phyloP scores from a whole-genome alignment of 495 filamentous ascomycete genomes.

The Terfezia claveryi region DNA sequence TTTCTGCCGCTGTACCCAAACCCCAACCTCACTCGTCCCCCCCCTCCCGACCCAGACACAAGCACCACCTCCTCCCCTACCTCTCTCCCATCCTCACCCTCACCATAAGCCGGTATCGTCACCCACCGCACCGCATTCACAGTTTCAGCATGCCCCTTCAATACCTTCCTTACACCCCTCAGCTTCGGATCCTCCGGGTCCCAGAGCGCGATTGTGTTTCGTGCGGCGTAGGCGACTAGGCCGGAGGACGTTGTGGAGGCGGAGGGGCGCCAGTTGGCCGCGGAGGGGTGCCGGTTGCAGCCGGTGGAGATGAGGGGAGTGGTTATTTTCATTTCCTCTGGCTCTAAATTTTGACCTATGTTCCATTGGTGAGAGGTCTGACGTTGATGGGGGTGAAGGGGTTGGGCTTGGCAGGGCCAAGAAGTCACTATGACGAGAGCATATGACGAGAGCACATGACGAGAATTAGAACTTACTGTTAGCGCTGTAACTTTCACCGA shows the following conservation, averaged over 20 bases:
- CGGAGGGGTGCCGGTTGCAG: background rate
- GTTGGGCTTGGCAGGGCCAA: no score
- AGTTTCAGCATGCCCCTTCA: background rate
- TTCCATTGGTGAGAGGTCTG: no score
- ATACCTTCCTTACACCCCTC: background rate
- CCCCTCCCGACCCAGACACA: background rate
- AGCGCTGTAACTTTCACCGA: no score
- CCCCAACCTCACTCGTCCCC: background rate
- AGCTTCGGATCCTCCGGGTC: background rate
- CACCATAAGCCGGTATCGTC: background rate
- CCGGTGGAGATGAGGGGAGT: background rate
- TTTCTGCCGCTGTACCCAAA: background rate
- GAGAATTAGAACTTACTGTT: no score
- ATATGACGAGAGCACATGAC: no score
- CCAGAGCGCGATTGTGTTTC: background rate
- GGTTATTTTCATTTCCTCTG: background rate
- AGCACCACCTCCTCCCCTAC: background rate
- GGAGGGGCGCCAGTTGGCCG: background rate
- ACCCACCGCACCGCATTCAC: background rate
- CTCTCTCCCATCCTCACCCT: background rate
- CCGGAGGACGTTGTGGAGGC: background rate
- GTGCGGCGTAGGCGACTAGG: background rate
- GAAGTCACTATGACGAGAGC: no score
- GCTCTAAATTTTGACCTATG: no score
- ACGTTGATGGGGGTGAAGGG: no score